Evolutionary conservation across 352 stramenopile species (phyloP), one percentile per base, ranked within the genome.

Genomic region (Aphanomyces invadans): DNA sequence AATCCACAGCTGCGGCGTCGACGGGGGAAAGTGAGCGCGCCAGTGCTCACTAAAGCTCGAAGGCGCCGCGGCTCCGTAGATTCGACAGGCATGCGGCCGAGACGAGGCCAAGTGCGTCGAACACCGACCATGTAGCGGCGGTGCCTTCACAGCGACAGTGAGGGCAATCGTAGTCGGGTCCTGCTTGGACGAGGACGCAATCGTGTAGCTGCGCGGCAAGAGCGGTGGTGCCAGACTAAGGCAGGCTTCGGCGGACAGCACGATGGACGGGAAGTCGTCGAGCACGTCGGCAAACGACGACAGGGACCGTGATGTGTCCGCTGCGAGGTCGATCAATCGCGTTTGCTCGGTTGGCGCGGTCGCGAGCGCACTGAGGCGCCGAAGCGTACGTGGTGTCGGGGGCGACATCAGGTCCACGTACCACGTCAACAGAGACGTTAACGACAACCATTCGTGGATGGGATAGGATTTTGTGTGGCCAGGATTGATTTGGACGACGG

Each of bases 181-280:
- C 49, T 80, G 77, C n/a, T 71, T 72, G 9, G 82, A 74, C 49
- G 86, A 94, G 1, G 86, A 94, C 31, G 86, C 91, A 12, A 94
- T 76, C 5, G 83, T 92, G 76, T 94, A 94, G 62, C 91, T 90
- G 11, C 86, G 76, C 19, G 82, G 75, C 0, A 78, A 71, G 64
- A 90, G 90, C 28, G 69, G 56, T 15, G 86, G 81, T 4, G 76
- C 83, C 23, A 91, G 70, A 59, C 89, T 78, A 61, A 88, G 81
- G 68, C 92, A 89, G 36, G 75, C 76, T 2, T 60, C 61, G 39
- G 91, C 90, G 44, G 75, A 81, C 25, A 92, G 57, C 3, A 68
- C 74, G 48, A 92, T 31, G 2, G 86, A 94, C 31, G 80, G 74
- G 54, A 87, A 90, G 10, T 71, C 69, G 42, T 88, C 81, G 4